A percentile compares a stretch with the other conserved stretches of the same genome.
These are phyloP conservation scores for Termitomyces sp. DNA, from an alignment of 768 basidiomycete genomes.

Conservation along the genomic window DNA sequence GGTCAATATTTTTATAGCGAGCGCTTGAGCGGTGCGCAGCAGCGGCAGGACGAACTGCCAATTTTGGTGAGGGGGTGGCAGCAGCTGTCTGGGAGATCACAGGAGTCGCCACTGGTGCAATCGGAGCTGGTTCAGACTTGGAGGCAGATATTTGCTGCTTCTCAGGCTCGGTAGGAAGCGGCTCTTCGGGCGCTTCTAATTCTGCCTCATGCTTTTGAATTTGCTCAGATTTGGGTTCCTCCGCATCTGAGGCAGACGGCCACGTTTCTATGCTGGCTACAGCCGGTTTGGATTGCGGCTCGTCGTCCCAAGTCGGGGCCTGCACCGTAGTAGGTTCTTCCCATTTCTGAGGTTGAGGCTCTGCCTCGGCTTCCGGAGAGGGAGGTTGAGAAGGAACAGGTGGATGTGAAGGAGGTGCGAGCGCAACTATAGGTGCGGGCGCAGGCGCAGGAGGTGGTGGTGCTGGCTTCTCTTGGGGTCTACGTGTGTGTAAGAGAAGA, in stretches of 20 bases:
- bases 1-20: constrained; percentile 70
- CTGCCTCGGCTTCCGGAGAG: constrained; percentile 29
- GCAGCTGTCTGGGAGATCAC: constrained; percentile 31
- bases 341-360: constrained; percentile 43
- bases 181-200: constrained; percentile 27
- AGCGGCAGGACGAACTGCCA: constrained; percentile 49
- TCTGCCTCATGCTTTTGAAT: constrained; percentile 24
- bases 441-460: constrained; percentile 35
- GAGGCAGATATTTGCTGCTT: constrained; percentile 22
- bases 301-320: constrained; percentile 70
- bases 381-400: constrained; percentile 31
- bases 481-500: constrained; percentile 20
- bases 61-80: constrained; percentile 46
- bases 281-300: constrained; percentile 40
- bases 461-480: constrained; percentile 63
- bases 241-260: constrained; percentile 25
- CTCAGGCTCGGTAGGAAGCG: constrained; percentile 26
- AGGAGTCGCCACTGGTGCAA: constrained; percentile 26
- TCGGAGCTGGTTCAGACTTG: constrained; percentile 33
- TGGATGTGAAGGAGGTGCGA: constrained; percentile 20
- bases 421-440: constrained; percentile 18
- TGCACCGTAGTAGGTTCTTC: constrained; percentile 75
- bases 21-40: constrained; percentile 53
- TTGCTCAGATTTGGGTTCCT: constrained; percentile 15
- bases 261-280: constrained; percentile 30